These are phyloP conservation scores for Botrytis galanthina DNA, from an alignment of 2,329 filamentous ascomycete species.

Conservation along the genomic window DNA sequence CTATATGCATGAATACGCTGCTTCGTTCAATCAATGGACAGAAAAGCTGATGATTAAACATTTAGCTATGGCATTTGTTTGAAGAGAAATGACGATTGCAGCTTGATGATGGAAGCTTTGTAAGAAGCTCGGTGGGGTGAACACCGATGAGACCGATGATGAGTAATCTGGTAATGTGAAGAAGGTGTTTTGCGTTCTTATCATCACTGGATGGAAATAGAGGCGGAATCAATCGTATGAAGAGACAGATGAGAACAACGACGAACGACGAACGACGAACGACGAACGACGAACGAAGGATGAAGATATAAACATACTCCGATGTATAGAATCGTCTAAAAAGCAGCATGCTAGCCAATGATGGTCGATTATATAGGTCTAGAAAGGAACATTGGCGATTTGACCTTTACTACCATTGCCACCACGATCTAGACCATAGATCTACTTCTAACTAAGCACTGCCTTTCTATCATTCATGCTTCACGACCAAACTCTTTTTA, in stretches of 20 bases:
- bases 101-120: neutral
- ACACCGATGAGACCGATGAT: neutral
- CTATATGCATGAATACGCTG: neutral
- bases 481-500: neutral
- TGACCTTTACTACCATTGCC: neutral
- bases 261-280: neutral
- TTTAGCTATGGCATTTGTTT: constrained; percentile 10
- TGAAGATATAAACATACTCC: neutral
- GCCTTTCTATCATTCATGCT: neutral
- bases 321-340: neutral
- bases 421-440: neutral
- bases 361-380: neutral
- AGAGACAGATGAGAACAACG: neutral
- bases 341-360: neutral
- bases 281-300: neutral
- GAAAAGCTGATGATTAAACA: neutral
- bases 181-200: neutral
- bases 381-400: neutral
- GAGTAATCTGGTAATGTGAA: neutral
- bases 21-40: neutral
- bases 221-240: too few species aligned
- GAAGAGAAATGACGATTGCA: constrained; percentile 10
- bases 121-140: neutral
- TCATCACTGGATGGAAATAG: neutral
- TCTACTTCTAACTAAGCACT: neutral